Conservation (phyloP, 2,329 filamentous ascomycete species). For the Sphaerostilbella broomeana region DNA sequence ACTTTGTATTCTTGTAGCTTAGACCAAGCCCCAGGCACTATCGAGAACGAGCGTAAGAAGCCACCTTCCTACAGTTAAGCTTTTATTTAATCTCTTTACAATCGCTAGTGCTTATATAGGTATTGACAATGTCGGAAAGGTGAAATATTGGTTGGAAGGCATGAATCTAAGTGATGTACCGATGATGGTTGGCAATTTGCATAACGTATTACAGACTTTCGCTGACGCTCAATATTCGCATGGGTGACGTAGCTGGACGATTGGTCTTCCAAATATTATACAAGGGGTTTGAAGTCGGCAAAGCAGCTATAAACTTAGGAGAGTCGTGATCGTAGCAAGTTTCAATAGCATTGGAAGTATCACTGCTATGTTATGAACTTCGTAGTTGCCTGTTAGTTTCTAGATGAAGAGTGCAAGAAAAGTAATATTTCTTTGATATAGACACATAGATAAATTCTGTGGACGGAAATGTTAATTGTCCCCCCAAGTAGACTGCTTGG, state of each 20-base stretch:
- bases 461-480: too few species aligned
- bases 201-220: neutral
- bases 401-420: too few species aligned
- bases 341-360: neutral
- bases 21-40: neutral
- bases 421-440: too few species aligned
- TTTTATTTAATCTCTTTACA: neutral
- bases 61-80: too few species aligned
- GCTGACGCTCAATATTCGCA: conserved; percentile 3
- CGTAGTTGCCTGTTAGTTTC: too few species aligned
- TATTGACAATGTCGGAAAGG: neutral
- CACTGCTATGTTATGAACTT: too few species aligned
- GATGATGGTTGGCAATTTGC: too few species aligned
- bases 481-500: too few species aligned
- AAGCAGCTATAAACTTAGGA: conserved; percentile 2
- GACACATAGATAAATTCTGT: too few species aligned
- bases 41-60: neutral
- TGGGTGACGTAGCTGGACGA: conserved; percentile 1
- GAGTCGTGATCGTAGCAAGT: neutral
- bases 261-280: conserved; percentile 1
- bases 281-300: neutral
- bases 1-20: neutral
- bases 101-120: neutral
- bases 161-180: too few species aligned
- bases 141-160: neutral